Conservation (phyloP, 2,329 filamentous ascomycete species). For the Cadophora sp. region DNA sequence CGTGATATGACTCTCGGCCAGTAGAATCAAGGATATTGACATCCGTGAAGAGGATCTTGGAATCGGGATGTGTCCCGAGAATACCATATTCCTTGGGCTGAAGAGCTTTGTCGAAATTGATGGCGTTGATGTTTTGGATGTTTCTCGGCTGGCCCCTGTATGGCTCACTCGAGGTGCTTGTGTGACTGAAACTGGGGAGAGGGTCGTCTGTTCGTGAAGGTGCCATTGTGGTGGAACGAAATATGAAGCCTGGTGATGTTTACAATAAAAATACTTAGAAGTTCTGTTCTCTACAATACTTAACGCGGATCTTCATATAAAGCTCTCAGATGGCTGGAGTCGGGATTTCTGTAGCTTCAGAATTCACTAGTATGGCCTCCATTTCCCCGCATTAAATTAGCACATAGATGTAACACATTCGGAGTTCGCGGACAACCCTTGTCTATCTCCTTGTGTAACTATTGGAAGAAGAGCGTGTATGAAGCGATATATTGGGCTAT, state of each 20-base stretch:
- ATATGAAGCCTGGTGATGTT: neutral
- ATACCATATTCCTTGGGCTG: constrained; percentile 33
- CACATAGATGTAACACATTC: neutral
- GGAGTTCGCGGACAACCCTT: neutral
- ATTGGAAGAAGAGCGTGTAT: too few relatives aligned
- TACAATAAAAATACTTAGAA: too few relatives aligned
- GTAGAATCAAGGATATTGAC: constrained; percentile 47
- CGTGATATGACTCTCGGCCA: constrained; percentile 41
- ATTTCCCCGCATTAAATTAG: neutral
- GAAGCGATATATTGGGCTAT: too few relatives aligned
- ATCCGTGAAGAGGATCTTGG: constrained; percentile 43
- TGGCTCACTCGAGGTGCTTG: neutral
- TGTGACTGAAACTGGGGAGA: constrained; percentile 22
- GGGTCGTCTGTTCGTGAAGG: constrained; percentile 25
- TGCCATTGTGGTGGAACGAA: constrained; percentile 19
- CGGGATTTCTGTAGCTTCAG: too few relatives aligned
- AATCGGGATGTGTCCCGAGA: constrained; percentile 34
- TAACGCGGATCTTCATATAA: too few relatives aligned
- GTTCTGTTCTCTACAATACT: too few relatives aligned
- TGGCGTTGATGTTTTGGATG: constrained; percentile 27
- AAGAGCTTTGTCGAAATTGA: constrained; percentile 30
- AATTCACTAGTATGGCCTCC: too few relatives aligned
- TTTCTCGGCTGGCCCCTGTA: constrained; percentile 34
- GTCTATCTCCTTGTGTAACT: too few relatives aligned
- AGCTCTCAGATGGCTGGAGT: too few relatives aligned